Percentiles rank a stretch among this genome's conserved stretches.
Conservation (phyloP, 176 grass and related monocot species). For the Otatea glauca region DNA sequence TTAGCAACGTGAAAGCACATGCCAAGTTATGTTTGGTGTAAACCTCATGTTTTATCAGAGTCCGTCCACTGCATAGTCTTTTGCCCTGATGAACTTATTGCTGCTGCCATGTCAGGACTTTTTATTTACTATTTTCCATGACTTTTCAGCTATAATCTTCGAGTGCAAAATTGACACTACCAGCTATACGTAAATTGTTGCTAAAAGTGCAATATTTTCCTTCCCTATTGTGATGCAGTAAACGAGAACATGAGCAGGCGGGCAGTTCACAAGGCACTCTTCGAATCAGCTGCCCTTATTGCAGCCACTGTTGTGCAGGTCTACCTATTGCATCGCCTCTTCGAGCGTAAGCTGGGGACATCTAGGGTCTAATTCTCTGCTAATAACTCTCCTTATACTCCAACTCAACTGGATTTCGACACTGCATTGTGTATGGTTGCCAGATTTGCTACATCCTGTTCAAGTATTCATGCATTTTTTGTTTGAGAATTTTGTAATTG, state of each 20-base stretch:
- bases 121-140: not conserved
- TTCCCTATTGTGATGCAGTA: constrained; percentile 50
- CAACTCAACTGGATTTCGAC: not conserved
- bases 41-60: not conserved
- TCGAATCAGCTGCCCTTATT: constrained; percentile 87
- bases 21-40: not conserved
- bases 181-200: not conserved
- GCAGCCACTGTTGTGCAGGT: constrained; percentile 74
- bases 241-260: constrained; percentile 90
- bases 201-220: not conserved
- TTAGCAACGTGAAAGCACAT: not conserved
- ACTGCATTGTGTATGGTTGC: not conserved
- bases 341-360: constrained; percentile 67
- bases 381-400: constrained; percentile 2
- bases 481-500: constrained; percentile 28
- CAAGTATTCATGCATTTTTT: constrained; percentile 7
- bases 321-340: constrained; percentile 76
- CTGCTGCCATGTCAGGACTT: not conserved
- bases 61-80: not conserved
- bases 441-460: constrained; percentile 1
- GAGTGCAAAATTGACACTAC: not conserved
- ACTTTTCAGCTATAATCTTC: constrained; percentile 14
- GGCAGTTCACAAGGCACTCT: constrained; percentile 75
- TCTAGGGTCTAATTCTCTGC: constrained; percentile 67
- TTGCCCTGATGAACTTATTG: not conserved